Conservation (phyloP, 2,329 filamentous ascomycete species). For the Venturia oleaginea region DNA sequence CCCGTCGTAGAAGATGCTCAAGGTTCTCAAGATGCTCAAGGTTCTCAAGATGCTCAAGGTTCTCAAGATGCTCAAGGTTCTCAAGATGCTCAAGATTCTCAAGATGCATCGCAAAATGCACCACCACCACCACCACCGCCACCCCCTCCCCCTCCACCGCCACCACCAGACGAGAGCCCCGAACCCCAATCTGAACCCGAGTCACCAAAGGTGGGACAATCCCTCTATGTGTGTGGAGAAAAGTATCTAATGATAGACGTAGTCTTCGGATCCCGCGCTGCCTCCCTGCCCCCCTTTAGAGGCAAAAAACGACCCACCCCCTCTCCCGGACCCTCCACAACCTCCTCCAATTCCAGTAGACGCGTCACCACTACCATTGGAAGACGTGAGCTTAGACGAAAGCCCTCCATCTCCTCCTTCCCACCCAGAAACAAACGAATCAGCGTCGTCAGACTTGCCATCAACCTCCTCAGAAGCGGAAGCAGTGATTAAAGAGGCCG, state of each 20-base stretch:
- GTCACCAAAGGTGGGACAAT: constrained; percentile 6
- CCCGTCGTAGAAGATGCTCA: neutral
- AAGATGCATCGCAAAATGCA: too few relatives aligned
- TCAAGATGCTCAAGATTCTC: too few relatives aligned
- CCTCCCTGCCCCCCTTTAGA: constrained; percentile 10
- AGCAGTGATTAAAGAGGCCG: neutral
- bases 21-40: too few relatives aligned
- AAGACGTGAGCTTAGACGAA: constrained; percentile 10
- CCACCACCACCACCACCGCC: neutral
- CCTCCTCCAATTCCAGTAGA: neutral
- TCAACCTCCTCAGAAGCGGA: constrained; percentile 5
- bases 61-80: too few relatives aligned
- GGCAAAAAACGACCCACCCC: constrained; percentile 5
- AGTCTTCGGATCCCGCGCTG: constrained; percentile 6
- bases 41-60: too few relatives aligned
- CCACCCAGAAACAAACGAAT: constrained; percentile 12
- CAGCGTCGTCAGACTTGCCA: constrained; percentile 10
- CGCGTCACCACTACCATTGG: neutral
- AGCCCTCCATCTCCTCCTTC: constrained; percentile 8
- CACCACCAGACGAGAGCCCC: neutral
- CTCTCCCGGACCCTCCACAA: constrained; percentile 9
- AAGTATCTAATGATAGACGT: constrained; percentile 10
- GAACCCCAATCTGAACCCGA: neutral
- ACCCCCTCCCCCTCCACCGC: neutral
- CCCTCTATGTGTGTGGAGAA: constrained; percentile 3